phyloP scores from a whole-genome alignment of 176 grass and related monocot species.

The Hyparrhenia diplandra region DNA sequence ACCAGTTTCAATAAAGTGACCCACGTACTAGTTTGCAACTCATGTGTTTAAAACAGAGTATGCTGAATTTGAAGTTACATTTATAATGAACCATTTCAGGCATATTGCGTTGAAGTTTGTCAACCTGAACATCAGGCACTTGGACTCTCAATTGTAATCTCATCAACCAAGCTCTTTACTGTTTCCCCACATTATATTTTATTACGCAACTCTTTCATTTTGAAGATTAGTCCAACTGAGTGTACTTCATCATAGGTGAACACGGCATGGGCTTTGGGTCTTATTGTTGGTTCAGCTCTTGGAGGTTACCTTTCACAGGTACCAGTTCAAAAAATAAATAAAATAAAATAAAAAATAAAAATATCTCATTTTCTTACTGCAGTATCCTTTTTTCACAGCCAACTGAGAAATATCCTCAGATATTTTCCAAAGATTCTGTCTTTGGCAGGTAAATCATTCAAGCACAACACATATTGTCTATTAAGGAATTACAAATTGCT shows the following conservation, averaged over 20 bases:
- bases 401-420: conserved; percentile 66
- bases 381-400: conserved; percentile 37
- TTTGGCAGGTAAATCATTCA: conserved; percentile 54
- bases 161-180: background rate
- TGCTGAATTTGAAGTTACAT: too few relatives aligned
- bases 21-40: background rate
- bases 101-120: conserved; percentile 50
- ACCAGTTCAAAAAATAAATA: background rate
- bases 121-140: conserved; percentile 41
- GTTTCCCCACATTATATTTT: background rate
- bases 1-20: background rate
- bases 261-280: conserved; percentile 63
- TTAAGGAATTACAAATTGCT: background rate
- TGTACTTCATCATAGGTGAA: conserved; percentile 26
- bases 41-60: background rate
- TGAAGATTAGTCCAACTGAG: background rate
- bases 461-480: background rate
- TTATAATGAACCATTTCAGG: conserved; percentile 29
- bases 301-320: conserved; percentile 89
- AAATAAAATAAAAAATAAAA: too few relatives aligned
- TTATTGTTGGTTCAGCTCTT: conserved; percentile 74
- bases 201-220: background rate
- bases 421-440: conserved; percentile 49
- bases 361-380: background rate
- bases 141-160: conserved; percentile 45